A percentile compares a stretch with the other conserved stretches of the same genome.
Evolutionary conservation across 2,329 filamentous ascomycete species (phyloP).

Genomic region (Aspergillus sergii): DNA sequence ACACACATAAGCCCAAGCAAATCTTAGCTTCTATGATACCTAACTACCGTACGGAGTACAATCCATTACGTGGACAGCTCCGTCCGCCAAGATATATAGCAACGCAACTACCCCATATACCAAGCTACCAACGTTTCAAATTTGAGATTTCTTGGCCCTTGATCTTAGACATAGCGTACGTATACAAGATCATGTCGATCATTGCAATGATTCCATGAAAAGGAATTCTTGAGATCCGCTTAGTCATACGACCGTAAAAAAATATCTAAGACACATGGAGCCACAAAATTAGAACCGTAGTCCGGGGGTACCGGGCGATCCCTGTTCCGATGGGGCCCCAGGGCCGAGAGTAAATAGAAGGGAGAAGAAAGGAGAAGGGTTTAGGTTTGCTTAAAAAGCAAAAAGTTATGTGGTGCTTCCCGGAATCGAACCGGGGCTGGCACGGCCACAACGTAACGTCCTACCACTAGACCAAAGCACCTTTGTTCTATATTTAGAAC

Average conservation of each 20-base stretch:
- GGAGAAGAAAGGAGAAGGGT: too few relatives aligned
- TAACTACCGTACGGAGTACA: too few relatives aligned
- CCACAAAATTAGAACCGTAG: not conserved
- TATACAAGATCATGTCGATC: not conserved
- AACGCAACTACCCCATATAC: not conserved
- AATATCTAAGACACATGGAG: not conserved
- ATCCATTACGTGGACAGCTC: not conserved
- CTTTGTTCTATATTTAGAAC: constrained; percentile 4
- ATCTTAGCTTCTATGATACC: not conserved
- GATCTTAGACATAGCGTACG: not conserved
- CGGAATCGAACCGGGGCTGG: constrained; percentile 34
- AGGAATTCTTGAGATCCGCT: not conserved
- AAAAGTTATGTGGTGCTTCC: constrained; percentile 23
- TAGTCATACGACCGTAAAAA: not conserved
- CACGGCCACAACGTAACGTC: constrained; percentile 34
- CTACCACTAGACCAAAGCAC: constrained; percentile 30
- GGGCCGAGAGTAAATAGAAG: too few relatives aligned
- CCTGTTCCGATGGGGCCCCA: not conserved
- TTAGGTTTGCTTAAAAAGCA: not conserved
- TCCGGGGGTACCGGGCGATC: too few relatives aligned
- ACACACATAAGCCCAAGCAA: not conserved
- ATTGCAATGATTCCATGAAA: not conserved
- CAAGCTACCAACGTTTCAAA: not conserved
- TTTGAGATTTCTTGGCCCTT: not conserved
- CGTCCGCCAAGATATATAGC: not conserved